Base-by-base conservation (phyloP, 305 asterid genomes). In the Plantago coronopus region DNA sequence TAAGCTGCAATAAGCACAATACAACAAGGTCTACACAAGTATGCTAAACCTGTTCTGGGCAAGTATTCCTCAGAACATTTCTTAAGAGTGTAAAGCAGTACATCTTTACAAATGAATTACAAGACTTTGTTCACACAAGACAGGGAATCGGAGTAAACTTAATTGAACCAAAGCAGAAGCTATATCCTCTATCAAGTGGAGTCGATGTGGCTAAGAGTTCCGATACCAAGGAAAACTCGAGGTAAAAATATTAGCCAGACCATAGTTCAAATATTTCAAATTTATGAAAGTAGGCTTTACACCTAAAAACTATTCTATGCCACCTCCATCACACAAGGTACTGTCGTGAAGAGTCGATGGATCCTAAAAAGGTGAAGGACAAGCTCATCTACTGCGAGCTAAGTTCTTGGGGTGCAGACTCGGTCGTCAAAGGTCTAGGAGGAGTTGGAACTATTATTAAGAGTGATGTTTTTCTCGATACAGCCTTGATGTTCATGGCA, bases 141-240 rank as follows among this genome's bases (percentile, higher is more conserved):
- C 69, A 89, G 98, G 98, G 98, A 38, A 69, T 82, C 31, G 98
- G 98, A 65, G 76, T 86, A 16, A 84, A 67, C 75, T 44, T 76
- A 17, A 83, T 88, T 70, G 82, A 88, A 63, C 83, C 87, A 44
- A 69, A 63, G 59, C 64, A 82, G 57, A 82, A 79, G 49, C 29
- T 71, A 49, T 86, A 88, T 69, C 98, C 96, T 64, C 78, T 91
- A 53, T 71, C 73, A 9, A 78, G 75, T 34, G 98, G 98, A 53
- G 50, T 40, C 42, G 96, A 85, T 65, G 87, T 75, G 54, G 91
- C 98, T 42, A 82, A 67, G 77, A 70, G 68, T 65, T 63, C 91
- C 4, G 83, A 68, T 6, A 74, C 68, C 48, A 80, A 68, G 72
- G 81, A 79, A 17, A 64, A 50, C 53, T 81, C 96, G 22, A 77